These are phyloP conservation scores for Entrophospora sp. DNA, from an alignment of 192 early-diverging fungal species.

Conservation along the genomic window DNA sequence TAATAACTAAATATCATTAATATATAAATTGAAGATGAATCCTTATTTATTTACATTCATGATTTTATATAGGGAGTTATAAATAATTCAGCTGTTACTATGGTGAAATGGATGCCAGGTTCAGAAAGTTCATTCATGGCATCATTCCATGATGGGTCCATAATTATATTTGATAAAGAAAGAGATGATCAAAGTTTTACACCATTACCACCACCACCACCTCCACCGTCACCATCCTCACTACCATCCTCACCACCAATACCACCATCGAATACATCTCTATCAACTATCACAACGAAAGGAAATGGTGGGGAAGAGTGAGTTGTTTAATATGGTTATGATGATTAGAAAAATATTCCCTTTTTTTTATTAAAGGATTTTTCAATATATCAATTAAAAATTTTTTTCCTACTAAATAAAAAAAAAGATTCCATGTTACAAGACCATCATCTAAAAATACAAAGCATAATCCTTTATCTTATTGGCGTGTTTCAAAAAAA, in stretches of 20 bases:
- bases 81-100: slow-evolving; percentile 57
- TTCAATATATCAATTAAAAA: too few relatives aligned
- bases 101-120: slow-evolving; percentile 84
- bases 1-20: background rate
- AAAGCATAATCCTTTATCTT: slow-evolving; percentile 75
- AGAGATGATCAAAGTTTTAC: slow-evolving; percentile 66
- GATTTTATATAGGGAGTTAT: slow-evolving; percentile 46
- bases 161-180: slow-evolving; percentile 80
- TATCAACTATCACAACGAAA: background rate
- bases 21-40: too few relatives aligned
- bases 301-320: slow-evolving; percentile 28
- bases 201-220: too few relatives aligned
- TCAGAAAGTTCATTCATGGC: slow-evolving; percentile 79
- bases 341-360: slow-evolving; percentile 4
- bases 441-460: slow-evolving; percentile 48
- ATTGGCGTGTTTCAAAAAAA: slow-evolving; percentile 66
- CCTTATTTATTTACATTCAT: too few relatives aligned
- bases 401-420: too few relatives aligned
- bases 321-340: background rate
- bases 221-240: too few relatives aligned
- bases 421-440: slow-evolving; percentile 42
- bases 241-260: too few relatives aligned
- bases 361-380: background rate
- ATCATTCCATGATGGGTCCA: slow-evolving; percentile 72
- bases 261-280: too few relatives aligned